Evolutionary conservation across 306 rosid genomes (phyloP).

Genomic region (Begonia masoniana): DNA sequence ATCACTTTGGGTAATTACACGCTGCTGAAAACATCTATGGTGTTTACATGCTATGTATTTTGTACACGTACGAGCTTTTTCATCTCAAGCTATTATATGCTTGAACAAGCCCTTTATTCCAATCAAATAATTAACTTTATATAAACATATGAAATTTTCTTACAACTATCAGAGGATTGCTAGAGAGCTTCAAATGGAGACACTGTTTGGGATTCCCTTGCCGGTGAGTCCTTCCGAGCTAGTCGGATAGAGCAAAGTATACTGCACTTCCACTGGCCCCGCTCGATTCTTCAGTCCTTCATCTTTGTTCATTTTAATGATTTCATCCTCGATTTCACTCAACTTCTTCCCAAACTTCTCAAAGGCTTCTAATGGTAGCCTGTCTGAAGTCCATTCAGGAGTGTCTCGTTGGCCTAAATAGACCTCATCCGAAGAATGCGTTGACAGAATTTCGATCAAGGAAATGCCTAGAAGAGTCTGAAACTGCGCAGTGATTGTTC

Average conservation of each 20-base stretch:
- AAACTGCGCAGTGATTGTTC: slow-evolving; percentile 36
- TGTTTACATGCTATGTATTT: too few relatives aligned
- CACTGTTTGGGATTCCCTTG: slow-evolving; percentile 63
- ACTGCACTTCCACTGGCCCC: slow-evolving; percentile 55
- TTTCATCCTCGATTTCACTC: slow-evolving; percentile 24
- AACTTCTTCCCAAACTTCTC: slow-evolving; percentile 32
- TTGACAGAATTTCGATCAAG: slow-evolving; percentile 53
- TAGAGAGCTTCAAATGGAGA: slow-evolving; percentile 22
- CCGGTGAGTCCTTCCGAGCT: slow-evolving; percentile 46
- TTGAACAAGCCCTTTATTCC: too few relatives aligned
- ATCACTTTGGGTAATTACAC: too few relatives aligned
- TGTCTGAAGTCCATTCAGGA: slow-evolving; percentile 55
- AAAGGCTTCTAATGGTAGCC: slow-evolving; percentile 25
- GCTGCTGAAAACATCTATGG: too few relatives aligned
- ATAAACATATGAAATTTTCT: too few relatives aligned
- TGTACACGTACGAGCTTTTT: too few relatives aligned
- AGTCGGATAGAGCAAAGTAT: slow-evolving; percentile 45
- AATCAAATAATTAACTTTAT: too few relatives aligned
- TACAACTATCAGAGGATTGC: too few relatives aligned
- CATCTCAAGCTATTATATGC: too few relatives aligned
- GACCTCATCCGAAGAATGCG: slow-evolving; percentile 67
- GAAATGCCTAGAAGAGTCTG: slow-evolving; percentile 46
- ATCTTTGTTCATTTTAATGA: slow-evolving; percentile 30
- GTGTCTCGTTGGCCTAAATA: slow-evolving; percentile 58
- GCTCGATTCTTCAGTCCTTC: slow-evolving; percentile 26